phyloP scores from a whole-genome alignment of 202 grass and related monocot species.

The Panicum virgatum region DNA sequence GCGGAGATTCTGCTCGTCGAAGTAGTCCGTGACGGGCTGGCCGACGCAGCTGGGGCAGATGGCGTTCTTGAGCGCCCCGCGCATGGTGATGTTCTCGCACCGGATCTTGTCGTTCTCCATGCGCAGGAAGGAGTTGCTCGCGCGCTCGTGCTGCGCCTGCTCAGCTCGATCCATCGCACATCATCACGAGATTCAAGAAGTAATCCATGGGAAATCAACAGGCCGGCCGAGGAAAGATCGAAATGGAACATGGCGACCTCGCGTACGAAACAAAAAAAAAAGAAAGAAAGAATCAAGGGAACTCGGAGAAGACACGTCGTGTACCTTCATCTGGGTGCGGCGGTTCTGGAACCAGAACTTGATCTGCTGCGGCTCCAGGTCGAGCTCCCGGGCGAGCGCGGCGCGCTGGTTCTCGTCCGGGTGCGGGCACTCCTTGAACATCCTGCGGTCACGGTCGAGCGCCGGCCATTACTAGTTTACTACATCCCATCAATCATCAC shows the following conservation, averaged over 20 bases:
- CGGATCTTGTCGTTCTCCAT: constrained; percentile 97
- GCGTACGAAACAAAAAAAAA: too few relatives aligned
- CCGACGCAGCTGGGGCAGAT: constrained; percentile 76
- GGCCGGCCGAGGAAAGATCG: neutral
- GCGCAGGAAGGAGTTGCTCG: constrained; percentile 86
- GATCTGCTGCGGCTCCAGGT: constrained; percentile 89
- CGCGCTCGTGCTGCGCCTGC: constrained; percentile 86
- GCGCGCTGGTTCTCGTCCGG: constrained; percentile 93
- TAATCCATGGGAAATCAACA: neutral
- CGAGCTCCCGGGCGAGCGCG: constrained; percentile 77
- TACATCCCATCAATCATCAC: neutral
- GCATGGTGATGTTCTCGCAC: constrained; percentile 91
- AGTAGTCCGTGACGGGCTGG: constrained; percentile 69
- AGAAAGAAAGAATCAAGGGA: too few relatives aligned
- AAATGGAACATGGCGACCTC: neutral
- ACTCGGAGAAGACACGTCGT: too few relatives aligned
- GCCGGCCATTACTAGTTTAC: too few relatives aligned
- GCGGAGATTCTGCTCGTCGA: constrained; percentile 95
- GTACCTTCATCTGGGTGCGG: constrained; percentile 99
- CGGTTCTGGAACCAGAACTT: constrained; percentile 99
- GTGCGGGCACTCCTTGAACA: constrained; percentile 92
- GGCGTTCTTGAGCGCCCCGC: constrained; percentile 75
- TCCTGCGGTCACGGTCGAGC: constrained; percentile 41
- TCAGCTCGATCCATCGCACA: neutral
- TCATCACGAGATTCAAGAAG: neutral